Evolutionary conservation across 208 protist genomes (phyloP), one percentile per base, ranked within the genome.

Genomic region (Ichthyophonus hoferi): DNA sequence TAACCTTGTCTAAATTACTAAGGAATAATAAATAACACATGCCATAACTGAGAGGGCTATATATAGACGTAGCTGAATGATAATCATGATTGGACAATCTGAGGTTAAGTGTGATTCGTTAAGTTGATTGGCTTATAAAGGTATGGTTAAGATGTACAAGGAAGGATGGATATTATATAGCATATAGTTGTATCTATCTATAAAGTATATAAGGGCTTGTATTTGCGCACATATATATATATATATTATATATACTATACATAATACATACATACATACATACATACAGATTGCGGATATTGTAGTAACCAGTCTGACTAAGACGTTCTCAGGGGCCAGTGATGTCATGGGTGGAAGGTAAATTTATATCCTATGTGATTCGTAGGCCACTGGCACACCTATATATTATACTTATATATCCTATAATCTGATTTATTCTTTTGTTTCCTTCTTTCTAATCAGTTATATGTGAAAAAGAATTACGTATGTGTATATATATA

Each of bases 321-420:
- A 89, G 39, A 17, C 43, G 31, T 89, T 89, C 33, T 83, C 76
- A n/a, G 87, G 87, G 31, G 76, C 14, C n/a, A 58, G 76, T 24
- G 81, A 89, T 38, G 87, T 89, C 7, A 89, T 89, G 87, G 87
- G 87, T 33, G 87, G 87, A 40, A 83, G 76, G 76, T 83, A 2
- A 1, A 35, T 34, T 39, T 12, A 24, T 24, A 67, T 67, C 50
- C 50, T 67, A 67, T 67, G n/a, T n/a, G n/a, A n/a, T n/a, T n/a
- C n/a, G n/a, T n/a, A n/a, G n/a, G n/a, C n/a, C n/a, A n/a, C n/a
- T n/a, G n/a, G n/a, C n/a, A n/a, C n/a, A n/a, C n/a, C n/a, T n/a
- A n/a, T n/a, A n/a, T n/a, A n/a, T n/a, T n/a, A n/a, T n/a, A n/a
- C n/a, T n/a, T n/a, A n/a, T n/a, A n/a, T n/a, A n/a, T n/a, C n/a